Conservation (phyloP, 371 early-diverging fungal genomes). For the Syncephalastrum monosporum region DNA sequence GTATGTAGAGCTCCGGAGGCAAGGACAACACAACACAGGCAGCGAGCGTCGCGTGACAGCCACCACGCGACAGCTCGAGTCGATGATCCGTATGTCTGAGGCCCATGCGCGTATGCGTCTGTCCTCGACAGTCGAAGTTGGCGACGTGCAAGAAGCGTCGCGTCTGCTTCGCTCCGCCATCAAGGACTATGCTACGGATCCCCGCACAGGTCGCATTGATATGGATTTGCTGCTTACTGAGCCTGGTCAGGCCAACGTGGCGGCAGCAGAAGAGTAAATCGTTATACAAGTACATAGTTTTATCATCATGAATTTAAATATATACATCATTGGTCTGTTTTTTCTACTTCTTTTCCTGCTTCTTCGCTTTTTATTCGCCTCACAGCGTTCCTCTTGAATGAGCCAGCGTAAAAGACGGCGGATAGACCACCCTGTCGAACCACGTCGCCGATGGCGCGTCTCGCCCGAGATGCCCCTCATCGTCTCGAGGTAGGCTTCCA, state of each 20-base stretch:
- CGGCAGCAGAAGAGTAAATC: too few relatives aligned
- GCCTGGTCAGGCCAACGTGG: too few relatives aligned
- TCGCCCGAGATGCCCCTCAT: too few relatives aligned
- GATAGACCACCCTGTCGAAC: too few relatives aligned
- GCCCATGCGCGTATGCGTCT: conserved; percentile 97
- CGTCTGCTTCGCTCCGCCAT: conserved; percentile 91
- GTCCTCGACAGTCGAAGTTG: conserved; percentile 64
- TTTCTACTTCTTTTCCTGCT: not conserved
- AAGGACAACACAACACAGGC: conserved; percentile 65
- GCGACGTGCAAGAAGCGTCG: conserved; percentile 86
- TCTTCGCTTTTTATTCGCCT: not conserved
- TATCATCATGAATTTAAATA: too few relatives aligned
- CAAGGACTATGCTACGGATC: conserved; percentile 96
- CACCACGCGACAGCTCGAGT: conserved; percentile 99
- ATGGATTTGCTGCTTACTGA: conserved; percentile 71
- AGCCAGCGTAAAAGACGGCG: too few relatives aligned
- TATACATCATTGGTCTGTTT: not conserved
- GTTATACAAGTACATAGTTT: too few relatives aligned
- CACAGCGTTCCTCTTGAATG: too few relatives aligned
- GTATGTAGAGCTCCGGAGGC: conserved; percentile 90
- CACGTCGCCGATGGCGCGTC: too few relatives aligned
- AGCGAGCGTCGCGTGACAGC: conserved; percentile 87
- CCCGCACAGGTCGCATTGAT: conserved; percentile 97
- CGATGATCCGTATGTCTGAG: conserved; percentile 98
- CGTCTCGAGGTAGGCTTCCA: too few relatives aligned